These are phyloP conservation scores for Rickenella mellea DNA, from an alignment of 768 basidiomycete genomes.

Conservation along the genomic window DNA sequence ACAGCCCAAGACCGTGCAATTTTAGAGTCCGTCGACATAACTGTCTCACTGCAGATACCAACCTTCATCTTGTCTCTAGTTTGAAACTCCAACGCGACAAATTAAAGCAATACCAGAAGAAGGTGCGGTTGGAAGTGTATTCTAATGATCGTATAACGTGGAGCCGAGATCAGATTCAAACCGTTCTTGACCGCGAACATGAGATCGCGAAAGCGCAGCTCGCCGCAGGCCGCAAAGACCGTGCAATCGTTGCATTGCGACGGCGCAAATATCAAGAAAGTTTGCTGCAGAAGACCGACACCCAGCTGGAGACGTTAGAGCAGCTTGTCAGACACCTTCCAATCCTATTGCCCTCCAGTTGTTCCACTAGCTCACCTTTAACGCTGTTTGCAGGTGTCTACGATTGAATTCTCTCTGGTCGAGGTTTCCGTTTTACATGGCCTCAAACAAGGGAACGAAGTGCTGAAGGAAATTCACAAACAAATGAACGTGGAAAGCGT, in stretches of 20 bases:
- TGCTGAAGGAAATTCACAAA: constrained; percentile 87
- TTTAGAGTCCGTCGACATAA: constrained; percentile 63
- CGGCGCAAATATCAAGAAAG: constrained; percentile 91
- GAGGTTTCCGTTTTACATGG: constrained; percentile 91
- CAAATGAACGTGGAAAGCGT: constrained; percentile 89
- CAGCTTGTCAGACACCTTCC: constrained; percentile 52
- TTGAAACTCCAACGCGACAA: constrained; percentile 96
- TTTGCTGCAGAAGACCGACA: constrained; percentile 79
- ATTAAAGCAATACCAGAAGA: constrained; percentile 90
- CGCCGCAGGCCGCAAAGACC: constrained; percentile 71
- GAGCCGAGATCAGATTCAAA: constrained; percentile 57
- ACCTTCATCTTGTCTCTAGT: constrained; percentile 35
- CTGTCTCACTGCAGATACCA: constrained; percentile 3
- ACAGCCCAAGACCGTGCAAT: constrained; percentile 92
- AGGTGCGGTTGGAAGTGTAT: constrained; percentile 42
- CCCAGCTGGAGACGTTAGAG: constrained; percentile 81
- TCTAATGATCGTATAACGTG: not conserved
- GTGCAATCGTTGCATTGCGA: constrained; percentile 80
- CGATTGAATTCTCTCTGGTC: constrained; percentile 92
- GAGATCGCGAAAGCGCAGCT: constrained; percentile 83
- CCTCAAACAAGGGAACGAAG: constrained; percentile 86
- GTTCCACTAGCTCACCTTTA: not conserved
- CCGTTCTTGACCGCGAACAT: constrained; percentile 77
- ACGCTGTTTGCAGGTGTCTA: constrained; percentile 59
- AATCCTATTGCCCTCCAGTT: not conserved